Conservation (phyloP, 2,329 filamentous ascomycete species). For the Oidium heveae region DNA sequence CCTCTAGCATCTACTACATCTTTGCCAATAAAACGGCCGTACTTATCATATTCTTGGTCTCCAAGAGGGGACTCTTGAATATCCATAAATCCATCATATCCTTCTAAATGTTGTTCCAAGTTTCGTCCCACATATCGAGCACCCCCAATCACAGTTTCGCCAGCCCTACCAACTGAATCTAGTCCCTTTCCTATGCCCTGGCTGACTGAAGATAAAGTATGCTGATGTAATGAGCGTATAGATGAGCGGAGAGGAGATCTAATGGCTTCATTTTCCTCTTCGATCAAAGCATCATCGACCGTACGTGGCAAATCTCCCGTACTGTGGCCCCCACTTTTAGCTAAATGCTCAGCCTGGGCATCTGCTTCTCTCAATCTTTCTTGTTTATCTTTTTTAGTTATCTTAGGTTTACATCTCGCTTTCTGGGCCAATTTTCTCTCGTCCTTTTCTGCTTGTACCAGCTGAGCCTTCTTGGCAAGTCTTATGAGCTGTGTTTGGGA, state of each 20-base stretch:
- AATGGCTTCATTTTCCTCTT: constrained; percentile 11
- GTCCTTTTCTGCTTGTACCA: constrained; percentile 26
- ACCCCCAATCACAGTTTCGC: constrained; percentile 20
- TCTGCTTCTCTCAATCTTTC: constrained; percentile 12
- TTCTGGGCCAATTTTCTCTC: constrained; percentile 26
- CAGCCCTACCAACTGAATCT: constrained; percentile 13
- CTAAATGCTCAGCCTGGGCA: constrained; percentile 18
- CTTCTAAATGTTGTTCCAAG: constrained; percentile 26
- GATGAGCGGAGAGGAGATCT: constrained; percentile 2
- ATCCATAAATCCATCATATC: constrained; percentile 20
- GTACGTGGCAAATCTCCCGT: constrained; percentile 29
- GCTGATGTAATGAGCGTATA: constrained; percentile 7
- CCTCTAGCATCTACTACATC: background rate
- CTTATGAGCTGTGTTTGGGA: constrained; percentile 73
- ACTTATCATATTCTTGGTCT: constrained; percentile 11
- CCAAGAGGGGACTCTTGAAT: constrained; percentile 7
- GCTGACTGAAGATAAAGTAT: constrained; percentile 8
- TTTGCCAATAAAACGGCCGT: constrained; percentile 10
- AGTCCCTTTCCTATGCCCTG: constrained; percentile 11
- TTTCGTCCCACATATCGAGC: constrained; percentile 23
- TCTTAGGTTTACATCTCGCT: constrained; percentile 10
- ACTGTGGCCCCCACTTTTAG: constrained; percentile 24
- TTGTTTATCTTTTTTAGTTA: constrained; percentile 14
- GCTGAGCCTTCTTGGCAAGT: constrained; percentile 50
- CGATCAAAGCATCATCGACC: constrained; percentile 21